Percentiles rank a stretch among this genome's conserved stretches.
These are phyloP conservation scores for Fusarium globosum DNA, from an alignment of 2,329 filamentous ascomycete genomes.

Conservation along the genomic window DNA sequence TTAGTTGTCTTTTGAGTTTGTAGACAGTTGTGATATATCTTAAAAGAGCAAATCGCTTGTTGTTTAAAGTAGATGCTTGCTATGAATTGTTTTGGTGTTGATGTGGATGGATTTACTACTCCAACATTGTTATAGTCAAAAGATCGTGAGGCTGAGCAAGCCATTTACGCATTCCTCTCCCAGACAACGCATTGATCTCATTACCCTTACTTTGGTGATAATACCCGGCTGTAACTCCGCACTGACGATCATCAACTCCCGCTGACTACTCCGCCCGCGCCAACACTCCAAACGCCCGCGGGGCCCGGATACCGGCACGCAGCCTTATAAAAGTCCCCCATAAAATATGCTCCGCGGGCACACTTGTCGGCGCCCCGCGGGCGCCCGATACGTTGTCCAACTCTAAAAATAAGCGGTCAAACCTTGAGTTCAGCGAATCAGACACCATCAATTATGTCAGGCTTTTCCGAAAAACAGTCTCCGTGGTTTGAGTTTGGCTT, in stretches of 20 bases:
- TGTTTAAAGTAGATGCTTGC: not conserved
- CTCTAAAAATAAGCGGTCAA: not conserved
- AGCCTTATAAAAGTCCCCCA: not conserved
- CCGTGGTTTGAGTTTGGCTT: not conserved
- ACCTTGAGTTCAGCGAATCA: not conserved
- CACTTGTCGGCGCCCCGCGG: conserved; percentile 5
- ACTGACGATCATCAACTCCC: not conserved
- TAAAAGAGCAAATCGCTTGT: not conserved
- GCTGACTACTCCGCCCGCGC: not conserved
- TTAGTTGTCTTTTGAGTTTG: rapidly evolving
- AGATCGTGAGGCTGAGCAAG: not conserved
- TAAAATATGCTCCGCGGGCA: not conserved
- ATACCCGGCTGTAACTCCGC: not conserved
- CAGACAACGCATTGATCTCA: not conserved
- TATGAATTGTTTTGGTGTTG: not conserved
- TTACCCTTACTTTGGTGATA: not conserved
- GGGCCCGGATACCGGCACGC: not conserved
- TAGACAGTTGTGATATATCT: not conserved
- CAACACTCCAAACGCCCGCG: not conserved
- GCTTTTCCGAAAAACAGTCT: not conserved
- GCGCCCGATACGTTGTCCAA: not conserved
- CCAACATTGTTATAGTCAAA: not conserved
- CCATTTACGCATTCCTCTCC: not conserved
- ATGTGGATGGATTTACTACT: not conserved
- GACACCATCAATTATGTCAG: no score